Evolutionary conservation across 169 alveolate species (phyloP).

Genomic region (Plasmodium gaboni): DNA sequence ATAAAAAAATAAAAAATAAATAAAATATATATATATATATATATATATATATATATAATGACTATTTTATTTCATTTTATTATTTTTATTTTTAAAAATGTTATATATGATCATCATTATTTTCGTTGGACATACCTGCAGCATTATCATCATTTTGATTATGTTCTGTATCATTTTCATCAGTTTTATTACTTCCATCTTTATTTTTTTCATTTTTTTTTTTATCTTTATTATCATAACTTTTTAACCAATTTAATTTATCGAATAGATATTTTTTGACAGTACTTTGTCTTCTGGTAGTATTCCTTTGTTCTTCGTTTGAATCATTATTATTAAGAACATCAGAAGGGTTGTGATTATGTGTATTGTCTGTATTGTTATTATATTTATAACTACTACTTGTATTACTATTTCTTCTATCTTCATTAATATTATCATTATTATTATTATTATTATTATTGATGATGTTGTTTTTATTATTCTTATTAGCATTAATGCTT

Average conservation of each 20-base stretch:
- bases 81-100: not conserved
- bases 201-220: constrained; percentile 17
- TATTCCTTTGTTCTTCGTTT: not conserved
- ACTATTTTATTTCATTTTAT: too few relatives aligned
- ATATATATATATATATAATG: too few relatives aligned
- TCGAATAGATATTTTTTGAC: constrained; percentile 49
- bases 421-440: not conserved
- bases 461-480: not conserved
- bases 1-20: too few relatives aligned
- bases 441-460: not conserved
- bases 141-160: not conserved
- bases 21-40: too few relatives aligned
- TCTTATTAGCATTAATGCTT: not conserved
- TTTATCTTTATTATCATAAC: constrained; percentile 48
- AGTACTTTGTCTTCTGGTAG: constrained; percentile 19
- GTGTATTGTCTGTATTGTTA: not conserved
- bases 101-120: not conserved
- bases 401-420: not conserved
- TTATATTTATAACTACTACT: not conserved
- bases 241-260: constrained; percentile 40
- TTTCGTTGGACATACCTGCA: not conserved
- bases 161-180: not conserved
- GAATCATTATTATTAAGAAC: not conserved
- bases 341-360: not conserved
- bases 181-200: not conserved